Percentiles rank a stretch among this genome's conserved stretches.
phyloP scores from a whole-genome alignment of 352 stramenopile genomes.

The Hyaloperonospora brassicae region DNA sequence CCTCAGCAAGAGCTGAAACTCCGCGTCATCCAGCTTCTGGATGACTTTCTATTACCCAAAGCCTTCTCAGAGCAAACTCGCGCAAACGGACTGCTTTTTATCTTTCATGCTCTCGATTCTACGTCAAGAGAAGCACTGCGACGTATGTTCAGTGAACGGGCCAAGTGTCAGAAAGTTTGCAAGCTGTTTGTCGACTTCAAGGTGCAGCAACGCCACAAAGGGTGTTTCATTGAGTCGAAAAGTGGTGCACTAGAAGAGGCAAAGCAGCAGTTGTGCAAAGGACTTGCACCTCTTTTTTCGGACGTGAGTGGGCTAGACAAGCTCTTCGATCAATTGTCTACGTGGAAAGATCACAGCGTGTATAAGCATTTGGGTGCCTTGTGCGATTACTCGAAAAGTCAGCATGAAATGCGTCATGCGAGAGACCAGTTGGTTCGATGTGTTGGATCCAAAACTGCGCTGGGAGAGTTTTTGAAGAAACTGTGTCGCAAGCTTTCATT shows the following conservation, averaged over 20 bases:
- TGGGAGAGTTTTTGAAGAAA: constrained; percentile 76
- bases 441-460: constrained; percentile 66
- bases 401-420: constrained; percentile 40
- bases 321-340: constrained; percentile 52
- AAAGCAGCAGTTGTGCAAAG: constrained; percentile 30
- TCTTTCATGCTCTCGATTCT: constrained; percentile 59
- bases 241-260: constrained; percentile 19
- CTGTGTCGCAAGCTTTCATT: constrained; percentile 74
- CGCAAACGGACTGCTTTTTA: constrained; percentile 61
- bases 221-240: constrained; percentile 7
- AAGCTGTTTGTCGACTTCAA: constrained; percentile 43
- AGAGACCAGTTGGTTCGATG: constrained; percentile 68
- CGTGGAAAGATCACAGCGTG: constrained; percentile 71
- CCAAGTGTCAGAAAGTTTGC: constrained; percentile 34
- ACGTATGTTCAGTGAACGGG: constrained; percentile 55
- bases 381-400: constrained; percentile 44
- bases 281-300: constrained; percentile 43
- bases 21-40: constrained; percentile 71
- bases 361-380: constrained; percentile 65
- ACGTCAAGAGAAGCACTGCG: constrained; percentile 63
- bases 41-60: constrained; percentile 81
- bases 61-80: constrained; percentile 37
- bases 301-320: constrained; percentile 49
- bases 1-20: constrained; percentile 77
- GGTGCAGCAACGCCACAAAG: constrained; percentile 31